Conservation (phyloP, 2,329 filamentous ascomycete species). For the Dothideomycetes sp. region DNA sequence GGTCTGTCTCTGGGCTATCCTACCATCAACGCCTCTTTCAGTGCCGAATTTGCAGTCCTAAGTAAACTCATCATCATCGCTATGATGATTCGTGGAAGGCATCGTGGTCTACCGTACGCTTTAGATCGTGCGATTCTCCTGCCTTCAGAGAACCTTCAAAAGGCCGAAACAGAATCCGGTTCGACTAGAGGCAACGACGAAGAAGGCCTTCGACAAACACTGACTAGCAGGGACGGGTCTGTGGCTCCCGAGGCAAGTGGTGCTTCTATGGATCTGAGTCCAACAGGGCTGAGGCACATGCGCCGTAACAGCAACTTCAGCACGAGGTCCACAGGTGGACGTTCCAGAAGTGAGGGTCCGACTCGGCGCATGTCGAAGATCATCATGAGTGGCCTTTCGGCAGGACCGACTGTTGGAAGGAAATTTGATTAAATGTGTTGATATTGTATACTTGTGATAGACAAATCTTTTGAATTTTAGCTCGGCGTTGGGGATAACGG, state of each 20-base stretch:
- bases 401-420: slow-evolving; percentile 23
- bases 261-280: slow-evolving; percentile 6
- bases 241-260: slow-evolving; percentile 6
- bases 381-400: slow-evolving; percentile 20
- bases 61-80: slow-evolving; percentile 57
- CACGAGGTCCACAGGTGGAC: slow-evolving; percentile 4
- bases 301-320: slow-evolving; percentile 13
- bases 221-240: background rate
- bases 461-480: slow-evolving; percentile 1
- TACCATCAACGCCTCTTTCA: slow-evolving; percentile 67
- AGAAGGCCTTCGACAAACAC: background rate
- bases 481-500: slow-evolving; percentile 9
- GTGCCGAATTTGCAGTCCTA: slow-evolving; percentile 66
- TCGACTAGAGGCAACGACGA: background rate
- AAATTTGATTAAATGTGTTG: slow-evolving; percentile 16
- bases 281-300: slow-evolving; percentile 2
- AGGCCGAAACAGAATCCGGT: slow-evolving; percentile 43
- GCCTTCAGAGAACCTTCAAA: slow-evolving; percentile 54
- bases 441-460: background rate
- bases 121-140: slow-evolving; percentile 62
- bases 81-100: slow-evolving; percentile 57
- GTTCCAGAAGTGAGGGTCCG: slow-evolving; percentile 2
- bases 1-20: slow-evolving; percentile 81
- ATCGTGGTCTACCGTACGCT: slow-evolving; percentile 57
- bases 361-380: slow-evolving; percentile 13